Conservation (phyloP, 805 yeast genomes). For the Lachancea mirantina region DNA sequence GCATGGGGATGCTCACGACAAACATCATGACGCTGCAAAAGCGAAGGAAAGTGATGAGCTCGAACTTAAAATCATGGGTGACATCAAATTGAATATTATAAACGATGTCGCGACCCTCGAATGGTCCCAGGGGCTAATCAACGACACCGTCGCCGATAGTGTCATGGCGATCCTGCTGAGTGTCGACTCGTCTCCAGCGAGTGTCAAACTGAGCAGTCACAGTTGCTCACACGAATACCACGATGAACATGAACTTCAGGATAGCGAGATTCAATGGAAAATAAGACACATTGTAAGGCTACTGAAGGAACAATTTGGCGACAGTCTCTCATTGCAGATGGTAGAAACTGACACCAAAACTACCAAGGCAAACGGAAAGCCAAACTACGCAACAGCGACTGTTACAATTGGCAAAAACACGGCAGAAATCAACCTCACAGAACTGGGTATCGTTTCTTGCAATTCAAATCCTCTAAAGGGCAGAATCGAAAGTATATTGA, state of each 20-base stretch:
- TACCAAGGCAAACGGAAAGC: constrained; percentile 27
- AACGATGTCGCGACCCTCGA: constrained; percentile 58
- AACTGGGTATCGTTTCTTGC: constrained; percentile 60
- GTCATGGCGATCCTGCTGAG: constrained; percentile 84
- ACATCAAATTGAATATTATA: constrained; percentile 44
- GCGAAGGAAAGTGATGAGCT: constrained; percentile 26
- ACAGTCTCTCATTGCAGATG: constrained; percentile 40
- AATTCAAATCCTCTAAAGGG: constrained; percentile 68
- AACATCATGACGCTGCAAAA: constrained; percentile 5
- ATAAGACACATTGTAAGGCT: constrained; percentile 52
- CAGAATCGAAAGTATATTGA: constrained; percentile 73
- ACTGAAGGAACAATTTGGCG: constrained; percentile 84
- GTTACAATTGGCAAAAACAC: constrained; percentile 66
- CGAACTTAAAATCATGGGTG: constrained; percentile 56
- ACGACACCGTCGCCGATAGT: constrained; percentile 91
- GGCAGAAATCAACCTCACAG: constrained; percentile 61
- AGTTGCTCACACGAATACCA: constrained; percentile 40
- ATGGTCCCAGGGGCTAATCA: constrained; percentile 86
- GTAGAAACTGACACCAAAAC: constrained; percentile 14
- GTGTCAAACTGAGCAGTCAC: constrained; percentile 77
- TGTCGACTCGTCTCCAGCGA: constrained; percentile 91
- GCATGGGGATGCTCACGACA: too few relatives aligned
- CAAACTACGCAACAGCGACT: constrained; percentile 41
- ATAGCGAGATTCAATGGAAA: constrained; percentile 30
- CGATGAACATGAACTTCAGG: constrained; percentile 19